phyloP scores from a whole-genome alignment of 345 rosid species.

The Trapa bicornis region DNA sequence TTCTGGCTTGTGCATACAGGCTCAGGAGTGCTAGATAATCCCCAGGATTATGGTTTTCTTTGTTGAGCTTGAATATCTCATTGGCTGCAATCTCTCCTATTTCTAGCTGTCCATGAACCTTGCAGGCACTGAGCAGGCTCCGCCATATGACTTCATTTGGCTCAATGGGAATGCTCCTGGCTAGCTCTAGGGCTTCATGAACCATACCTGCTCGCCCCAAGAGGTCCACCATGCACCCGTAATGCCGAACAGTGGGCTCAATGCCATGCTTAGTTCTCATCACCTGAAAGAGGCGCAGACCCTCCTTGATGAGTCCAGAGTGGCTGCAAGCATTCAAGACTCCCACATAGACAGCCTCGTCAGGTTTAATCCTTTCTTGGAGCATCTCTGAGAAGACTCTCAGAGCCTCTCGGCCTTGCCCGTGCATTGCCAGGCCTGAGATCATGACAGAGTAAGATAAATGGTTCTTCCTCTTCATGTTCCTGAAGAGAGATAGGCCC shows the following conservation, averaged over 20 bases:
- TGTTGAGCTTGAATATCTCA: constrained; percentile 22
- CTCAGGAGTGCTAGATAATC: constrained; percentile 45
- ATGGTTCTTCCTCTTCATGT: constrained; percentile 18
- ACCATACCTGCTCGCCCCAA: constrained; percentile 52
- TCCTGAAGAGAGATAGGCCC: constrained; percentile 17
- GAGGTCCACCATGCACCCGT: constrained; percentile 63
- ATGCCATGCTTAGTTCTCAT: constrained; percentile 35
- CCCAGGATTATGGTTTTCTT: constrained; percentile 27
- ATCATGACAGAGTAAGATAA: constrained; percentile 24
- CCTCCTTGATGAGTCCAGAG: constrained; percentile 25
- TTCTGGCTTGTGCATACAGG: constrained; percentile 39
- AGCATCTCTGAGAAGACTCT: constrained; percentile 24
- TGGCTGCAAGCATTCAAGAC: constrained; percentile 31
- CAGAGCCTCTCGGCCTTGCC: constrained; percentile 22
- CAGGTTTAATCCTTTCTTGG: constrained; percentile 20
- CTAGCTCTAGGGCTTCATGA: constrained; percentile 41
- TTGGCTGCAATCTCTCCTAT: constrained; percentile 43
- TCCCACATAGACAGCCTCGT: constrained; percentile 28
- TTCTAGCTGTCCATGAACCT: constrained; percentile 36
- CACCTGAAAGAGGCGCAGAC: constrained; percentile 17
- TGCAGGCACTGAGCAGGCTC: constrained; percentile 59
- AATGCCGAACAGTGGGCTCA: constrained; percentile 50
- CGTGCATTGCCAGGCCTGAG: constrained; percentile 31
- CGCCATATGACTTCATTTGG: constrained; percentile 67
- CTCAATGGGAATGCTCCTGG: constrained; percentile 36